Evolutionary conservation across 306 rosid species (phyloP).

Genomic region (Albizia julibrissin): DNA sequence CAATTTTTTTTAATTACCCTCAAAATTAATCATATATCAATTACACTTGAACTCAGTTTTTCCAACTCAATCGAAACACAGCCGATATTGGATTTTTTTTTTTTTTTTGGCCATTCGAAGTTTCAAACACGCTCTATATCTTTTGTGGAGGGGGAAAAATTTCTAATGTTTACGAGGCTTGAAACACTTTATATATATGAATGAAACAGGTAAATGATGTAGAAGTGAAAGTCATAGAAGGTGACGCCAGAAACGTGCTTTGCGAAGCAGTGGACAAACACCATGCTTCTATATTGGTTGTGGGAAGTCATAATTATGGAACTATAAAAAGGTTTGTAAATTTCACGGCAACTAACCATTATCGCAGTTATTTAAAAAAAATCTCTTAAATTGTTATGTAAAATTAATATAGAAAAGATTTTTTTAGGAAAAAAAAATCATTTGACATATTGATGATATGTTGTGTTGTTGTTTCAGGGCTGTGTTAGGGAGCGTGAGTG

Average conservation of each 20-base stretch:
- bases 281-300: constrained; percentile 68
- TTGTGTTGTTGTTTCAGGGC: constrained; percentile 48
- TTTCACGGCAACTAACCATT: background rate
- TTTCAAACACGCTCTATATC: too few relatives aligned
- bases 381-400: too few relatives aligned
- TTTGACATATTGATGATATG: too few relatives aligned
- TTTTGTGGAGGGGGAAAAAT: too few relatives aligned
- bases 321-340: constrained; percentile 61
- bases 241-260: constrained; percentile 73
- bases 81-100: too few relatives aligned
- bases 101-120: background rate
- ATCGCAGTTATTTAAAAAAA: too few relatives aligned
- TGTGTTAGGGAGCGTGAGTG: constrained; percentile 82
- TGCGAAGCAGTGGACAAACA: constrained; percentile 68
- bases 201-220: constrained; percentile 60
- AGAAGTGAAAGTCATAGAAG: constrained; percentile 55
- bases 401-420: too few relatives aligned
- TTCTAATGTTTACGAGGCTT: background rate
- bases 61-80: too few relatives aligned
- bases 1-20: too few relatives aligned
- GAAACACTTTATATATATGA: background rate
- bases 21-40: too few relatives aligned
- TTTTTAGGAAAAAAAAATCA: too few relatives aligned
- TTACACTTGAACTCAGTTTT: too few relatives aligned
- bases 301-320: constrained; percentile 86